phyloP scores from a whole-genome alignment of 768 basidiomycete species.

The Amanita rimosa region DNA sequence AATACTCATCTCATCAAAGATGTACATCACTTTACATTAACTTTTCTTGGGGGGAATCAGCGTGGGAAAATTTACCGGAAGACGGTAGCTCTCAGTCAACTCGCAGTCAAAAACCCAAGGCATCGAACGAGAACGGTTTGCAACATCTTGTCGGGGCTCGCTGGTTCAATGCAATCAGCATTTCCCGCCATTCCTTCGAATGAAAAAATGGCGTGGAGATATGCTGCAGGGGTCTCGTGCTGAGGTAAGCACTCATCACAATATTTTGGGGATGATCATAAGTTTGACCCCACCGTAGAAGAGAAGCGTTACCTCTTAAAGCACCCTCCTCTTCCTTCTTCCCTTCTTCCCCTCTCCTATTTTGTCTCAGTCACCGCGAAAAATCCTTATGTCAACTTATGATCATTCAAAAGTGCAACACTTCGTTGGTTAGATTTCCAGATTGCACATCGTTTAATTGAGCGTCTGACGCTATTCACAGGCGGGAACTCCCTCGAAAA shows the following conservation, averaged over 20 bases:
- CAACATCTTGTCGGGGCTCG: not conserved
- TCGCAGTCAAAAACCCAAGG: not conserved
- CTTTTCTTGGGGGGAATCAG: too few species aligned
- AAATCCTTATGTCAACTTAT: constrained; percentile 32
- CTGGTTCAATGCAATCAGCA: constrained; percentile 11
- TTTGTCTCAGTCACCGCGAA: constrained; percentile 9
- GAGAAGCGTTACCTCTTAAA: constrained; percentile 7
- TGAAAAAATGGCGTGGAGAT: not conserved
- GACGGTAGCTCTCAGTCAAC: not conserved
- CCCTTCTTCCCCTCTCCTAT: constrained; percentile 15
- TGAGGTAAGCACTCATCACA: constrained; percentile 21
- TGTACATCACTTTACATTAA: too few species aligned
- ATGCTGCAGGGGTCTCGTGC: constrained; percentile 2
- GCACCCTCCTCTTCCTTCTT: not conserved
- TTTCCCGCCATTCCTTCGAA: constrained; percentile 13
- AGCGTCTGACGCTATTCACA: constrained; percentile 20
- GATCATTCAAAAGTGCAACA: constrained; percentile 46
- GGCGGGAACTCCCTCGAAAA: constrained; percentile 90
- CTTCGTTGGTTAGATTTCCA: constrained; percentile 31
- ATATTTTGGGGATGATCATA: constrained; percentile 36
- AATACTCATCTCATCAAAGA: too few species aligned
- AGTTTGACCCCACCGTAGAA: constrained; percentile 27
- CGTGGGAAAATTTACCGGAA: not conserved
- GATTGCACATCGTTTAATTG: constrained; percentile 5
- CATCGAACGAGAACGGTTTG: not conserved